Conservation (phyloP, 768 basidiomycete species). For the Podaxis pistillaris region DNA sequence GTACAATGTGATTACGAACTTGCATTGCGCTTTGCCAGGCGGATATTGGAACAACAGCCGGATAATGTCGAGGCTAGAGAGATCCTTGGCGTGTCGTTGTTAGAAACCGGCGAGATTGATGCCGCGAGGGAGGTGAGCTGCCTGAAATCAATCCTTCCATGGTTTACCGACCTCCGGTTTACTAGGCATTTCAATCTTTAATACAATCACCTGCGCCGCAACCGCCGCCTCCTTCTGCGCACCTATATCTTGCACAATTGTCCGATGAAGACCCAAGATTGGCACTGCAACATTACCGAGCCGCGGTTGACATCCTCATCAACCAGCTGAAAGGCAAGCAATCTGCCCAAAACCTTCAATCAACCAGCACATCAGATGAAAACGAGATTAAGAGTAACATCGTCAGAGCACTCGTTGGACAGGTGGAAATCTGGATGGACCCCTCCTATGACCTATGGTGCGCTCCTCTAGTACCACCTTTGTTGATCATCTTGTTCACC, state of each 20-base stretch:
- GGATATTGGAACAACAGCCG: conserved; percentile 65
- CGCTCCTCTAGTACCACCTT: conserved; percentile 18
- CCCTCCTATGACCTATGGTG: conserved; percentile 85
- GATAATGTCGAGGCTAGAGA: conserved; percentile 70
- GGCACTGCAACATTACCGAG: conserved; percentile 74
- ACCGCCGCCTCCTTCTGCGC: conserved; percentile 75
- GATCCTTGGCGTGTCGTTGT: conserved; percentile 73
- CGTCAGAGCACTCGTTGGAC: conserved; percentile 78
- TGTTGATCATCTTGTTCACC: background rate
- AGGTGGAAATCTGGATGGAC: conserved; percentile 98
- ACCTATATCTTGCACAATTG: conserved; percentile 88
- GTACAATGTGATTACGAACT: conserved; percentile 84
- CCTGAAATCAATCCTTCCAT: background rate
- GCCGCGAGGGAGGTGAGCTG: conserved; percentile 60
- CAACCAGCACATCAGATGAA: conserved; percentile 43
- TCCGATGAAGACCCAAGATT: conserved; percentile 71
- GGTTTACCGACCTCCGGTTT: background rate
- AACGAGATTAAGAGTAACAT: conserved; percentile 63
- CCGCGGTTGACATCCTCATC: conserved; percentile 71
- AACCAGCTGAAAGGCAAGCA: conserved; percentile 76
- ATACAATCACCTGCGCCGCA: conserved; percentile 67
- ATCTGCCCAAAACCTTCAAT: conserved; percentile 36
- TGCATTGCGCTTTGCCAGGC: conserved; percentile 66
- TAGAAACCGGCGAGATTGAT: conserved; percentile 79
- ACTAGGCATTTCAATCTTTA: conserved; percentile 60